Percentiles rank a stretch among this genome's conserved stretches.
These are phyloP conservation scores for Cercospora zeina DNA, from an alignment of 2,329 filamentous ascomycete species.

Conservation along the genomic window DNA sequence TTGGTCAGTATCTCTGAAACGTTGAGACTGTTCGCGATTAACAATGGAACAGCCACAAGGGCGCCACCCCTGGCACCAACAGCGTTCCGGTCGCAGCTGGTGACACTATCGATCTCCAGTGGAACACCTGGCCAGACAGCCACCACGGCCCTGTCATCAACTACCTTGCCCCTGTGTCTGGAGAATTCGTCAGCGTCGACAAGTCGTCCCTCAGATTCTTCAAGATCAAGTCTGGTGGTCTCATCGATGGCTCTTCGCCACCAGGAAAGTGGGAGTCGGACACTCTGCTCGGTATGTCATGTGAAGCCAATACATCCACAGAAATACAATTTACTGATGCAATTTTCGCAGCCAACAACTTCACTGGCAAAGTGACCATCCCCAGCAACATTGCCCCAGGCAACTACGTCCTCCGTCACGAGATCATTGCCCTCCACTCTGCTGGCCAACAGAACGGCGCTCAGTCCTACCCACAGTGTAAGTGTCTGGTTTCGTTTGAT, in stretches of 20 bases:
- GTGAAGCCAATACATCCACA: neutral
- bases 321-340: neutral
- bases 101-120: slow-evolving; percentile 55
- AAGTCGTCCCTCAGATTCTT: slow-evolving; percentile 59
- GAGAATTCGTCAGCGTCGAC: slow-evolving; percentile 57
- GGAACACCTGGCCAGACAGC: slow-evolving; percentile 33
- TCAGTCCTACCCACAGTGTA: slow-evolving; percentile 46
- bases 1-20: slow-evolving; percentile 21
- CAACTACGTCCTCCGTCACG: slow-evolving; percentile 61
- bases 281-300: slow-evolving; percentile 44
- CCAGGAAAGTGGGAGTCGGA: slow-evolving; percentile 59
- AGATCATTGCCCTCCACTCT: slow-evolving; percentile 62
- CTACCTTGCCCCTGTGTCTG: slow-evolving; percentile 61
- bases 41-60: slow-evolving; percentile 48
- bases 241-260: slow-evolving; percentile 44
- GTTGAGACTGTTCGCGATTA: slow-evolving; percentile 26
- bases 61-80: slow-evolving; percentile 53
- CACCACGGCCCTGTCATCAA: slow-evolving; percentile 65
- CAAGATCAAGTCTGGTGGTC: slow-evolving; percentile 63
- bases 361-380: slow-evolving; percentile 54
- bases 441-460: slow-evolving; percentile 48
- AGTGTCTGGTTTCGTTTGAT: neutral
- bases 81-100: slow-evolving; percentile 61
- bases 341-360: slow-evolving; percentile 41
- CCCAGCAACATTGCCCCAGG: slow-evolving; percentile 56